Evolutionary conservation across 2,329 filamentous ascomycete genomes (phyloP).

Genomic region (Tolypocladium endophyticum): DNA sequence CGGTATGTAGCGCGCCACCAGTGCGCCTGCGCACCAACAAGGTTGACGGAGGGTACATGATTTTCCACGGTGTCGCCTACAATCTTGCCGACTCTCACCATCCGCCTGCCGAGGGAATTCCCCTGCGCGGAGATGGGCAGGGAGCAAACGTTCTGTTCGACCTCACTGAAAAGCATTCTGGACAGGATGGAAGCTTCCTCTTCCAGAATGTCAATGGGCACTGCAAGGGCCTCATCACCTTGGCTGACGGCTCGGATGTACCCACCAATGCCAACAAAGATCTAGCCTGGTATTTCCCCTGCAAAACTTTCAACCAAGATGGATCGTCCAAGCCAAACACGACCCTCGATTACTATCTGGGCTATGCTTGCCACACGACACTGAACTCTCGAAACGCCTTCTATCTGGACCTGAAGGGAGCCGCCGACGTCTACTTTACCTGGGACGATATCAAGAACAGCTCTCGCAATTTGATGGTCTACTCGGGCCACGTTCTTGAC

Average conservation of each 20-base stretch:
- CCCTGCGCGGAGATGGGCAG: conserved; percentile 32
- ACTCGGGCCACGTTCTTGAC: conserved; percentile 88
- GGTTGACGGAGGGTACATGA: conserved; percentile 78
- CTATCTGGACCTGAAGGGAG: conserved; percentile 54
- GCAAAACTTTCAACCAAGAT: conserved; percentile 84
- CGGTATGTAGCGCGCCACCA: conserved; percentile 67
- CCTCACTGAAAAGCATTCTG: conserved; percentile 68
- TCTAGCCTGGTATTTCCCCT: conserved; percentile 95
- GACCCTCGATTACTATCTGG: conserved; percentile 65
- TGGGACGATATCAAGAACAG: conserved; percentile 90
- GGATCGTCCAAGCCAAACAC: conserved; percentile 70
- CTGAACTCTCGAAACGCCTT: conserved; percentile 58
- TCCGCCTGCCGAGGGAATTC: conserved; percentile 70
- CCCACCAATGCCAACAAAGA: conserved; percentile 63
- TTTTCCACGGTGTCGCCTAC: conserved; percentile 88
- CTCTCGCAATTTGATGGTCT: conserved; percentile 84
- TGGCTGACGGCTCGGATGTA: conserved; percentile 60
- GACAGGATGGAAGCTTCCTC: conserved; percentile 90
- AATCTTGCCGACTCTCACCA: conserved; percentile 70
- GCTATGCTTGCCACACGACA: conserved; percentile 84
- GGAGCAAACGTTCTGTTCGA: conserved; percentile 79
- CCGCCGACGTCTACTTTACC: conserved; percentile 88
- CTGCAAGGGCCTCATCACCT: conserved; percentile 83
- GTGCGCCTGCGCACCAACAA: conserved; percentile 72
- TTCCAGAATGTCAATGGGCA: conserved; percentile 98